These are phyloP conservation scores for Pestalotiopsis sp. DNA, from an alignment of 2,329 filamentous ascomycete species.

Conservation along the genomic window DNA sequence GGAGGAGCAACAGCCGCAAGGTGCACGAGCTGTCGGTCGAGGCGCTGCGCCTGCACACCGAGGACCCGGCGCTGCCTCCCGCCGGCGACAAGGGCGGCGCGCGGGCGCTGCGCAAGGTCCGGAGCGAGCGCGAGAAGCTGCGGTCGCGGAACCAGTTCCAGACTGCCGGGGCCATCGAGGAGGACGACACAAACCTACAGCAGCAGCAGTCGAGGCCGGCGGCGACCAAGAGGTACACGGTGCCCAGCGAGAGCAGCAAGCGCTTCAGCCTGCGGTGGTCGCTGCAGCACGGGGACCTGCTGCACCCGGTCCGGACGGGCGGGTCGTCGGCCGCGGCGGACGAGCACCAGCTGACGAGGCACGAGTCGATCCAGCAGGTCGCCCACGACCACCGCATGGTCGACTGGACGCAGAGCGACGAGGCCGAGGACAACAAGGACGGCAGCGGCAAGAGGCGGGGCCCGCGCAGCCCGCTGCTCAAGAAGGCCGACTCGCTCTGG, in stretches of 20 bases:
- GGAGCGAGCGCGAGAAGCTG: slow-evolving; percentile 39
- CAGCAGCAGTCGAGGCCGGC: slow-evolving; percentile 31
- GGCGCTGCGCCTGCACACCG: slow-evolving; percentile 43
- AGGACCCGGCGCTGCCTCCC: slow-evolving; percentile 30
- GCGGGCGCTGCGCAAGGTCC: slow-evolving; percentile 38
- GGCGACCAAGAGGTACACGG: slow-evolving; percentile 8
- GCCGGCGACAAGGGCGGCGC: slow-evolving; percentile 35
- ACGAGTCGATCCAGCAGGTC: slow-evolving; percentile 24
- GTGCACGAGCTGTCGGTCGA: slow-evolving; percentile 47
- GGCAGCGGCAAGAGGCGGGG: slow-evolving; percentile 19
- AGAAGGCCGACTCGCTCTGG: slow-evolving; percentile 53
- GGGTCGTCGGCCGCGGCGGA: background rate
- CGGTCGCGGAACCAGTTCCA: slow-evolving; percentile 49
- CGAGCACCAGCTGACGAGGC: slow-evolving; percentile 15
- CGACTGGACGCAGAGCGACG: slow-evolving; percentile 64
- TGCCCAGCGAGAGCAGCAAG: slow-evolving; percentile 11
- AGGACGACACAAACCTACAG: slow-evolving; percentile 12
- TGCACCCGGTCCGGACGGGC: background rate
- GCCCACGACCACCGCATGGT: slow-evolving; percentile 39
- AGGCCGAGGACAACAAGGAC: slow-evolving; percentile 32
- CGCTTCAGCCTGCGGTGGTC: background rate
- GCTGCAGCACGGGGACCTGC: background rate
- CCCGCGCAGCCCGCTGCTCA: slow-evolving; percentile 35
- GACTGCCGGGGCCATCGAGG: slow-evolving; percentile 37
- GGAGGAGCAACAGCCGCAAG: slow-evolving; percentile 33